Percentiles rank a stretch among this genome's conserved stretches.
Conservation (phyloP, 2,329 filamentous ascomycete species). For the Juglanconis sp. region DNA sequence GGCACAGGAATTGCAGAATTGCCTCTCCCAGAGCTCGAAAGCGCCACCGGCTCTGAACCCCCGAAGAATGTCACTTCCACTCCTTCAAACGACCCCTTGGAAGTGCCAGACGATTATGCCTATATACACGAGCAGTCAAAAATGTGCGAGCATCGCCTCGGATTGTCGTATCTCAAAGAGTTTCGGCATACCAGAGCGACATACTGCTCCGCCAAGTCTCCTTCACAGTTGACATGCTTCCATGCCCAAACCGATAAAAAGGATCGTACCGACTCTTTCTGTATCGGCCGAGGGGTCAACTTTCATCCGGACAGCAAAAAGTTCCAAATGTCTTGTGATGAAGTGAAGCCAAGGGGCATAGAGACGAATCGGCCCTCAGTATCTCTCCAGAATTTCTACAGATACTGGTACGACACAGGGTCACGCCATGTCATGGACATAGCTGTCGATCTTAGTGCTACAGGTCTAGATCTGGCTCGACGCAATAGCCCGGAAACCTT, state of each 20-base stretch:
- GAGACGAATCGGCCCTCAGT: neutral
- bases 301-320: constrained; percentile 1
- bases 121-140: neutral
- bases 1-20: too few species aligned
- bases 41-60: too few species aligned
- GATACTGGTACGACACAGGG: constrained; percentile 7
- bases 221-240: constrained; percentile 10
- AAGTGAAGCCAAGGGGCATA: neutral
- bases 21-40: too few species aligned
- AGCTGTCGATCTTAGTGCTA: neutral
- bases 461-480: neutral
- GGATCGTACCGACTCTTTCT: constrained; percentile 7
- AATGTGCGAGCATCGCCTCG: neutral
- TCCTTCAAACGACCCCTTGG: neutral
- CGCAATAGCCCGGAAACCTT: constrained; percentile 7
- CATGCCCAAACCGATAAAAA: neutral
- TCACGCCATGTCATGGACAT: neutral
- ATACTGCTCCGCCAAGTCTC: constrained; percentile 8
- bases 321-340: constrained; percentile 1
- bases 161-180: neutral
- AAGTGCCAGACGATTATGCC: neutral
- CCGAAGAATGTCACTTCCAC: too few species aligned
- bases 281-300: neutral
- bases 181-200: neutral
- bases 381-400: neutral